Evolutionary conservation across 2,329 filamentous ascomycete species (phyloP).

Genomic region (Fulvia fulva): DNA sequence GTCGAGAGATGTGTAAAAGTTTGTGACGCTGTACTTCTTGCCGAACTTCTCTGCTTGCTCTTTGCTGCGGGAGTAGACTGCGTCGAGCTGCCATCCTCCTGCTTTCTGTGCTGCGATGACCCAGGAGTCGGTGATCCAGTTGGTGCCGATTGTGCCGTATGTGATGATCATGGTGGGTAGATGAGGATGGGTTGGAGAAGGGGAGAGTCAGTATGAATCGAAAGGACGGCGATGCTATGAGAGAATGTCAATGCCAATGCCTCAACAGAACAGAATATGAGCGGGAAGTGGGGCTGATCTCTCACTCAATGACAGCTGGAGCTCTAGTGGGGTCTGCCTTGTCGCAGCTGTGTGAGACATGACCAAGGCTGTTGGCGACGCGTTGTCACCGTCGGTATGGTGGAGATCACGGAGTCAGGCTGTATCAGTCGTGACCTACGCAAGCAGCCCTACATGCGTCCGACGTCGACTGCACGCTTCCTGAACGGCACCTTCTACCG

Average conservation of each 20-base stretch:
- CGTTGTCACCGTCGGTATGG: too few species aligned
- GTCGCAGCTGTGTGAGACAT: too few species aligned
- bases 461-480: too few species aligned
- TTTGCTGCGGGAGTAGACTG: slow-evolving; percentile 46
- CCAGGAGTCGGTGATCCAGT: slow-evolving; percentile 50
- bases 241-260: not conserved
- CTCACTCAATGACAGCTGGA: too few species aligned
- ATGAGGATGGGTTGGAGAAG: not conserved
- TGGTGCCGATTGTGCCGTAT: slow-evolving; percentile 46
- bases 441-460: too few species aligned
- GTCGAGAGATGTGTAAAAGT: slow-evolving; percentile 39
- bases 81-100: slow-evolving; percentile 41
- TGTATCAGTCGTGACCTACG: too few species aligned
- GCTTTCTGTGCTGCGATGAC: slow-evolving; percentile 43
- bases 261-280: not conserved
- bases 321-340: too few species aligned
- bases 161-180: slow-evolving; percentile 30
- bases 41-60: slow-evolving; percentile 43
- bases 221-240: not conserved
- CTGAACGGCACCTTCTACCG: too few species aligned
- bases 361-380: too few species aligned
- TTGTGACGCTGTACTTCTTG: slow-evolving; percentile 37
- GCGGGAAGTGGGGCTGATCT: too few species aligned
- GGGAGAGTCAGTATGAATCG: not conserved
- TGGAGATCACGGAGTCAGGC: too few species aligned